These are phyloP conservation scores for Backusella psychrophila DNA, from an alignment of 192 early-diverging fungal genomes.

Conservation along the genomic window DNA sequence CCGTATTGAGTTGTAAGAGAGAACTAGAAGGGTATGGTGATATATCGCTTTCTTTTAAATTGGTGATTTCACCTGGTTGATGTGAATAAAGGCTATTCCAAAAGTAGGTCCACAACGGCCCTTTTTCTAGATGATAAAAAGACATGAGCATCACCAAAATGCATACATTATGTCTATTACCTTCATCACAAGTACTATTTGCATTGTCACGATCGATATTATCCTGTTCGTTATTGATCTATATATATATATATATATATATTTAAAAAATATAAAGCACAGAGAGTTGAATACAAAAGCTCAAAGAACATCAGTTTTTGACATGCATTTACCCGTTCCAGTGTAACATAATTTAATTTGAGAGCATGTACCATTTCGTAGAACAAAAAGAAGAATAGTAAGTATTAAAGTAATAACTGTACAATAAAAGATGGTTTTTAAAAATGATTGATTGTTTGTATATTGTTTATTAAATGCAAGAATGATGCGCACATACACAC, in stretches of 20 bases:
- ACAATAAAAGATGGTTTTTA: background rate
- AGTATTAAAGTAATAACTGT: background rate
- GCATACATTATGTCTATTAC: background rate
- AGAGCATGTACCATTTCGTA: background rate
- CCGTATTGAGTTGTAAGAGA: background rate
- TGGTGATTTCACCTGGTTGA: background rate
- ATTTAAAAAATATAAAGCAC: background rate
- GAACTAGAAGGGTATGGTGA: background rate
- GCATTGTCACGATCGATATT: background rate
- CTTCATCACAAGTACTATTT: background rate
- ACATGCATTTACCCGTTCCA: background rate
- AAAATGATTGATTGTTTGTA: background rate
- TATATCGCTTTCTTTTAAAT: background rate
- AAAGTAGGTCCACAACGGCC: background rate
- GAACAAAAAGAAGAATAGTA: background rate
- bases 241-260: background rate
- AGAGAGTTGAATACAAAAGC: no score
- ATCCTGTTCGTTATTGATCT: background rate
- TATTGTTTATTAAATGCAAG: background rate
- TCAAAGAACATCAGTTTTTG: background rate
- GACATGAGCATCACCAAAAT: background rate
- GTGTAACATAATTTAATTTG: background rate
- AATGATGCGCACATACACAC: background rate
- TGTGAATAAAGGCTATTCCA: background rate
- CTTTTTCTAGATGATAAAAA: background rate